Evolutionary conservation across 2,329 filamentous ascomycete species (phyloP).

Genomic region (Alternaria infectoria): DNA sequence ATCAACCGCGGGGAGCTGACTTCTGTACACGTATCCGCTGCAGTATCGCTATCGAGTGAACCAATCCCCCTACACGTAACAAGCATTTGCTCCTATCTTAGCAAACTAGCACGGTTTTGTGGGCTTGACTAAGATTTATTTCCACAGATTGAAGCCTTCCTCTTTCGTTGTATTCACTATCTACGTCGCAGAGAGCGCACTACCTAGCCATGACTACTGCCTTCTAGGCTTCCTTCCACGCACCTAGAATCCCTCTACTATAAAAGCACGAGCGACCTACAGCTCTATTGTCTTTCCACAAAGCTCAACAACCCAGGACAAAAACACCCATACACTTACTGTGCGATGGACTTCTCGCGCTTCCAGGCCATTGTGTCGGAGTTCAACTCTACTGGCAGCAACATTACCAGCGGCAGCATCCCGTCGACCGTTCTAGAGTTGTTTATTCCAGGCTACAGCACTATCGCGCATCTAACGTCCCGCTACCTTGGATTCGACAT

Average conservation of each 20-base stretch:
- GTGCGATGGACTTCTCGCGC: constrained; percentile 31
- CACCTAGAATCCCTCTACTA: background rate
- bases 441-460: constrained; percentile 48
- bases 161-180: background rate
- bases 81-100: background rate
- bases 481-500: constrained; percentile 57
- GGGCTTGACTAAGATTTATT: background rate
- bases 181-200: no score
- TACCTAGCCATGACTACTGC: no score
- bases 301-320: background rate
- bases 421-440: constrained; percentile 57
- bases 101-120: background rate
- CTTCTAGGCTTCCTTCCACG: background rate
- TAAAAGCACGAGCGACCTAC: background rate
- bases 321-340: background rate
- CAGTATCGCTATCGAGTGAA: background rate
- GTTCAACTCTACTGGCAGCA: constrained; percentile 6
- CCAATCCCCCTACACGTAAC: background rate
- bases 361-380: constrained; percentile 17
- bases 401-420: constrained; percentile 34
- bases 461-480: constrained; percentile 49
- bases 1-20: background rate
- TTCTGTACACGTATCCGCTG: background rate
- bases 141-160: background rate
- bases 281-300: background rate